Base-by-base conservation (phyloP, 2,329 filamentous ascomycete genomes). In the Nigrospora oryzae region DNA sequence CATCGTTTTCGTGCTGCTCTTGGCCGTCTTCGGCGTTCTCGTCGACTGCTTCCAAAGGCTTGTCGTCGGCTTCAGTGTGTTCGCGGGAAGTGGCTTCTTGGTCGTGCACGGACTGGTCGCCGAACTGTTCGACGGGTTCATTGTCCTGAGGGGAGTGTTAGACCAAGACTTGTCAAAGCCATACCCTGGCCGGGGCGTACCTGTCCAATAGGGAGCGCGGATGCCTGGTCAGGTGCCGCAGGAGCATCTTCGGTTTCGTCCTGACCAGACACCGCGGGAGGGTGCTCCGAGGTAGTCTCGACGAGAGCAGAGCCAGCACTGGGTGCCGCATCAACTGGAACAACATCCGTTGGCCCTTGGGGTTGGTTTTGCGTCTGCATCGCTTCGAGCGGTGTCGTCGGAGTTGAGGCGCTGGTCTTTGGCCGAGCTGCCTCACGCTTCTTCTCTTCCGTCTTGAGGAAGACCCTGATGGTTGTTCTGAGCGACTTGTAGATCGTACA, bases 391-490 rank as follows among this genome's bases (percentile, higher is more conserved):
- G 73, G 67, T 0, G 66, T 65, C 19, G 57, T 52, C 4, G 69
- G 65, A 3, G 66, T 56, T 31, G 64, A 65, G 32, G 61, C 67
- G 43, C 68, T 67, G 4, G 59, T 50, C 46, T 76, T 79, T 0
- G 71, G 66, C 38, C 77, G 74, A 37, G 72, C 73, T 42, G 80
- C 77, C 56, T 90, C 85, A 50, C 86, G 79, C 66, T 94, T 95
- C 74, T 94, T 95, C 64, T 95, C 86, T 54, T 89, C 86, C 0
- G 85, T 95, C 57, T 90, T 86, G 40, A 98, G 68, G 59, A 95
- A 98, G 12, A 93, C 87, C 54, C 87, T 86, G 53, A 97, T 84
- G 2, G 93, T 98, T 23, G 87, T 93, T 53, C 93, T 84, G n/a
- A 97, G 72, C 28, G 85, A 82, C 62, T 95, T 96, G 64, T 95